These are phyloP conservation scores for Beauveria scarabaeidicola DNA, from an alignment of 2,329 filamentous ascomycete species.

Conservation along the genomic window DNA sequence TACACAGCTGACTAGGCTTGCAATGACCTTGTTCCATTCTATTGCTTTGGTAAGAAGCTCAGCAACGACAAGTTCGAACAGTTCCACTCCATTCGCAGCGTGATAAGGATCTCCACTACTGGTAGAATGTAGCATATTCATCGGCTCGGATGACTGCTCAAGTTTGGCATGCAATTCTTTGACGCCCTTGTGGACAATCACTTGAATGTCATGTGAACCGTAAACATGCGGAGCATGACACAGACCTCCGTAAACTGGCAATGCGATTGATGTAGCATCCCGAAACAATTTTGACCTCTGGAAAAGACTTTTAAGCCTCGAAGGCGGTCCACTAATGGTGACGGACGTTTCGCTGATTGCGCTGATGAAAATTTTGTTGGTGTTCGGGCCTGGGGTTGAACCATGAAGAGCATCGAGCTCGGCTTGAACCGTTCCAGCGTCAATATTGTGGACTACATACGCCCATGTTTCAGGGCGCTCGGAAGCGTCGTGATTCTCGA, in stretches of 20 bases:
- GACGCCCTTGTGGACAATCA: slow-evolving; percentile 17
- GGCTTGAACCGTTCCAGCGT: slow-evolving; percentile 23
- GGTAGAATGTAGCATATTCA: slow-evolving; percentile 9
- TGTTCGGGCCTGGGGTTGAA: slow-evolving; percentile 17
- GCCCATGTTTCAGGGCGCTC: slow-evolving; percentile 29
- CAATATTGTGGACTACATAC: slow-evolving; percentile 29
- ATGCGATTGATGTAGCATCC: slow-evolving; percentile 19
- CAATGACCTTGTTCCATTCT: slow-evolving; percentile 12
- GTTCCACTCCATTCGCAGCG: slow-evolving; percentile 6
- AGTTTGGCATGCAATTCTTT: neutral
- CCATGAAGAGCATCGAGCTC: slow-evolving; percentile 25
- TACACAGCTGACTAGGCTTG: neutral
- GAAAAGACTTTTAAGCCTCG: slow-evolving; percentile 19
- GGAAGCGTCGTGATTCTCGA: slow-evolving; percentile 27
- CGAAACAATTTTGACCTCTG: slow-evolving; percentile 18
- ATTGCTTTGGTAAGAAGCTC: slow-evolving; percentile 14
- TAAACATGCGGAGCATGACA: slow-evolving; percentile 36
- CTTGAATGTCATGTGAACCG: slow-evolving; percentile 19
- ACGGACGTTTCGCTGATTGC: slow-evolving; percentile 23
- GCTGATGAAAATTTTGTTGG: slow-evolving; percentile 34
- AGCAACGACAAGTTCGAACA: slow-evolving; percentile 8
- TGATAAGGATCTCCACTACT: slow-evolving; percentile 12
- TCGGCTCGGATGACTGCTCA: neutral
- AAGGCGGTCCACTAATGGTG: slow-evolving; percentile 30
- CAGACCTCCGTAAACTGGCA: slow-evolving; percentile 30